phyloP scores from a whole-genome alignment of 371 early-diverging fungal species.

The Mucor circinelloides region DNA sequence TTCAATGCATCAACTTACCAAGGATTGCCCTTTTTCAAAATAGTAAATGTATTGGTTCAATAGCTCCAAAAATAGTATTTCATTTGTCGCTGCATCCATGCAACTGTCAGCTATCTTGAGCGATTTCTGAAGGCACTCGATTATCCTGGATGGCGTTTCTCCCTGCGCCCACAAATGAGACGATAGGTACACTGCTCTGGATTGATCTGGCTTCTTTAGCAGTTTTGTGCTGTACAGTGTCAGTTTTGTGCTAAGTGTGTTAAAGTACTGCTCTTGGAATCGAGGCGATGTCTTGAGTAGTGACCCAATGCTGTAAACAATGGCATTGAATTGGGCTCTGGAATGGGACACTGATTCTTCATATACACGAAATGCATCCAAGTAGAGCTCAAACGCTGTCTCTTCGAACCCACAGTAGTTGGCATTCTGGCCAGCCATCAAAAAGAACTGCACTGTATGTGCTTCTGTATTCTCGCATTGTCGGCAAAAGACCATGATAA shows the following conservation, averaged over 20 bases:
- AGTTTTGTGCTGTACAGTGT: conserved; percentile 83
- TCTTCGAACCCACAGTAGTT: conserved; percentile 85
- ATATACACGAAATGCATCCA: conserved; percentile 92
- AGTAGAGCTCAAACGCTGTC: conserved; percentile 89
- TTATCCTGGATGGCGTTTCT: conserved; percentile 48
- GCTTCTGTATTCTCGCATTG: conserved; percentile 70
- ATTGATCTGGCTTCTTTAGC: conserved; percentile 92
- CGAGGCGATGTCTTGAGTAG: conserved; percentile 32
- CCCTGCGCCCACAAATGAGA: conserved; percentile 79
- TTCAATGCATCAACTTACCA: conserved; percentile 33
- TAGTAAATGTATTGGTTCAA: conserved; percentile 89
- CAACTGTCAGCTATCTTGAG: conserved; percentile 93
- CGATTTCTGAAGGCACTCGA: conserved; percentile 90
- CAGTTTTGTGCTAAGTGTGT: conserved; percentile 86
- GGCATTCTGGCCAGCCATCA: conserved; percentile 83
- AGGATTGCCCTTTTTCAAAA: conserved; percentile 83
- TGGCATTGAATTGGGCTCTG: conserved; percentile 83
- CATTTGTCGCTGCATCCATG: conserved; percentile 83
- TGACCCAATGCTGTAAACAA: conserved; percentile 81
- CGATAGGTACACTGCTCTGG: conserved; percentile 77
- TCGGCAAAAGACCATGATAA: conserved; percentile 68
- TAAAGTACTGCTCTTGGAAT: conserved; percentile 65
- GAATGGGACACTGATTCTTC: conserved; percentile 92
- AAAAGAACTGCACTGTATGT: conserved; percentile 73
- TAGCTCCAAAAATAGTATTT: conserved; percentile 91